Percentiles rank a stretch among this genome's conserved stretches.
Evolutionary conservation across 2,329 filamentous ascomycete genomes (phyloP).

Genomic region (Xylaria multiplex): DNA sequence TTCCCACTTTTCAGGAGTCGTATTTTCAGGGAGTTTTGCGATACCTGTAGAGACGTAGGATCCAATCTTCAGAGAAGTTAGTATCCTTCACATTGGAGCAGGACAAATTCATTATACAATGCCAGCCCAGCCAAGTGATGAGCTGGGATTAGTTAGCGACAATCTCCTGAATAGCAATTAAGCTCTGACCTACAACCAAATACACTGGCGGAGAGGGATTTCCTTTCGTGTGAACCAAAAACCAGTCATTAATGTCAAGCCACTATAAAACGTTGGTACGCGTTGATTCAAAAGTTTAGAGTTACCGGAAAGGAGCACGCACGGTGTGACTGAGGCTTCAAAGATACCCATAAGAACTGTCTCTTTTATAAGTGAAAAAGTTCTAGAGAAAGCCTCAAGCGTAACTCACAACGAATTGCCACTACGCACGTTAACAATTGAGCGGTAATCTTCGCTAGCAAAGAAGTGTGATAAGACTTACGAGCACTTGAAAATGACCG

Average conservation of each 20-base stretch:
- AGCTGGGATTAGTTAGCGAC: not conserved
- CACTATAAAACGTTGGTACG: conserved; percentile 17
- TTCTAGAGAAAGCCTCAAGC: not conserved
- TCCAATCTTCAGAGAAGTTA: conserved; percentile 19
- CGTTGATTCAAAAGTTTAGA: not conserved
- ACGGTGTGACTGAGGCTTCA: conserved; percentile 49
- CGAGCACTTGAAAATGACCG: not conserved
- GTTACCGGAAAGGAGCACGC: not conserved
- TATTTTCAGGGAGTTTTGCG: conserved; percentile 43
- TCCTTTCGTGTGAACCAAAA: conserved; percentile 52
- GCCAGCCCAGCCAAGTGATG: conserved; percentile 5
- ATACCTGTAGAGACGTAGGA: conserved; percentile 51
- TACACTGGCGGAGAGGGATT: conserved; percentile 51
- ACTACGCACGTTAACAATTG: not conserved
- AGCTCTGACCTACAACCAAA: conserved; percentile 46
- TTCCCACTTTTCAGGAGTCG: conserved; percentile 48
- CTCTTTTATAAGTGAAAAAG: not conserved
- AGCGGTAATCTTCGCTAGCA: not conserved
- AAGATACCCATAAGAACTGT: conserved; percentile 49
- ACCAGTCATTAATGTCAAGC: conserved; percentile 50
- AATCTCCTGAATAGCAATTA: not conserved
- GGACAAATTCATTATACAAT: not conserved
- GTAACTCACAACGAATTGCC: conserved; percentile 3
- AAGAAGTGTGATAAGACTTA: not conserved
- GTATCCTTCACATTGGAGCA: not conserved